phyloP scores from a whole-genome alignment of 2,329 filamentous ascomycete genomes.

The Fusarium gaditjirri region DNA sequence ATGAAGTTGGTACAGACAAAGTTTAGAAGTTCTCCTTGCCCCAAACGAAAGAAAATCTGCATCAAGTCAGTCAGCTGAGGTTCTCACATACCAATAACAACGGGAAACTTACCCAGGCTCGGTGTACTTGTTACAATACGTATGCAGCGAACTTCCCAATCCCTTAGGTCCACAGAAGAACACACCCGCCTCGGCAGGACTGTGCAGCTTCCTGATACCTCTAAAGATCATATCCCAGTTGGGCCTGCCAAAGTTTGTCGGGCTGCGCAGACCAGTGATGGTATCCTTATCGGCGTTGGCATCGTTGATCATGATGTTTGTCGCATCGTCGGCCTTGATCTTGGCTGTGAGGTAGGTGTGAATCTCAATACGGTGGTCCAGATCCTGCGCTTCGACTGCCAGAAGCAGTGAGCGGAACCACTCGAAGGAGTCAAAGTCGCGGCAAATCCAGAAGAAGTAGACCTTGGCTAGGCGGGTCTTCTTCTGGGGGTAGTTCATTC shows the following conservation, averaged over 20 bases:
- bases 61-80: conserved; percentile 48
- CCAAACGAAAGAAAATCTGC: conserved; percentile 73
- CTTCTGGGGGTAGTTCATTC: conserved; percentile 87
- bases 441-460: conserved; percentile 93
- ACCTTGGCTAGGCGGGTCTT: conserved; percentile 85
- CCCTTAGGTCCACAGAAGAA: conserved; percentile 90
- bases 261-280: conserved; percentile 83
- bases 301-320: conserved; percentile 94
- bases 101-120: conserved; percentile 73
- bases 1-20: background rate
- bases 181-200: conserved; percentile 77
- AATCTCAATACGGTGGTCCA: conserved; percentile 86
- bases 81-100: conserved; percentile 5
- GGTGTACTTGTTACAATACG: conserved; percentile 89
- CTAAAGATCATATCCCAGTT: conserved; percentile 94
- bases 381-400: conserved; percentile 87
- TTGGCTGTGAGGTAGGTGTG: conserved; percentile 89
- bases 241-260: conserved; percentile 86
- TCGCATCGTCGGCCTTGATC: conserved; percentile 86
- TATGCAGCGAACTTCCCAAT: conserved; percentile 78
- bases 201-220: conserved; percentile 81
- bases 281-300: conserved; percentile 85
- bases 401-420: conserved; percentile 88
- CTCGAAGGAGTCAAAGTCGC: conserved; percentile 88
- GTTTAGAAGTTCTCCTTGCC: conserved; percentile 70